Percentiles rank a stretch among this genome's conserved stretches.
Conservation (phyloP, 331 rosid genomes). For the Pyracantha coccinea region DNA sequence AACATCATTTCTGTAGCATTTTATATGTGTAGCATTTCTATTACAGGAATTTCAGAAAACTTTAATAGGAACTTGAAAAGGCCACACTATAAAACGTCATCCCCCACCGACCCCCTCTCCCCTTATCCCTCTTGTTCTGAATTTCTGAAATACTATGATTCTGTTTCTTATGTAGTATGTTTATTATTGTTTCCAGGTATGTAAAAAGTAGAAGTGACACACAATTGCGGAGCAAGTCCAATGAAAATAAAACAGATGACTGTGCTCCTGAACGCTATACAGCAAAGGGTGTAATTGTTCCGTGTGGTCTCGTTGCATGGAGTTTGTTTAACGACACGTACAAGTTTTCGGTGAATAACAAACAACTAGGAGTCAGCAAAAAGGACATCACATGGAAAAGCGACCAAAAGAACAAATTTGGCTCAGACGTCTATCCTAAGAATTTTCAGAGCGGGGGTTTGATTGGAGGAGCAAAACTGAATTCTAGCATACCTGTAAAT, state of each 20-base stretch:
- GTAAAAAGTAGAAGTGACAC: conserved; percentile 70
- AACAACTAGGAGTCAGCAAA: conserved; percentile 41
- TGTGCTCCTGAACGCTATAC: conserved; percentile 50
- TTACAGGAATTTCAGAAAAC: not conserved
- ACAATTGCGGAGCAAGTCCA: conserved; percentile 36
- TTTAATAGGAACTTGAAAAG: not conserved
- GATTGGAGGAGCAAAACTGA: conserved; percentile 72
- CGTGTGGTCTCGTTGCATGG: conserved; percentile 95
- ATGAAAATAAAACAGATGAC: conserved; percentile 15
- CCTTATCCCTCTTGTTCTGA: not conserved
- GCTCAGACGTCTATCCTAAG: conserved; percentile 61
- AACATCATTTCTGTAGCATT: not conserved
- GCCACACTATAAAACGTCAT: not conserved
- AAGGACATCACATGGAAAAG: conserved; percentile 73
- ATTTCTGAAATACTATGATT: not conserved
- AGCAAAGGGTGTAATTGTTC: conserved; percentile 45
- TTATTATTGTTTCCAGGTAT: conserved; percentile 39
- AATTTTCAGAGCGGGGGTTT: conserved; percentile 49
- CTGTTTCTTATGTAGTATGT: conserved; percentile 1
- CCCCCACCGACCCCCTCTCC: not conserved
- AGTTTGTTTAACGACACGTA: conserved; percentile 84
- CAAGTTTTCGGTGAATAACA: conserved; percentile 41
- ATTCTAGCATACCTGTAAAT: conserved; percentile 52
- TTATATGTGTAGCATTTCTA: not conserved
- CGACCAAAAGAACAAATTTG: conserved; percentile 54